phyloP scores from a whole-genome alignment of 2,329 filamentous ascomycete species.

The Aureobasidium uvarum region DNA sequence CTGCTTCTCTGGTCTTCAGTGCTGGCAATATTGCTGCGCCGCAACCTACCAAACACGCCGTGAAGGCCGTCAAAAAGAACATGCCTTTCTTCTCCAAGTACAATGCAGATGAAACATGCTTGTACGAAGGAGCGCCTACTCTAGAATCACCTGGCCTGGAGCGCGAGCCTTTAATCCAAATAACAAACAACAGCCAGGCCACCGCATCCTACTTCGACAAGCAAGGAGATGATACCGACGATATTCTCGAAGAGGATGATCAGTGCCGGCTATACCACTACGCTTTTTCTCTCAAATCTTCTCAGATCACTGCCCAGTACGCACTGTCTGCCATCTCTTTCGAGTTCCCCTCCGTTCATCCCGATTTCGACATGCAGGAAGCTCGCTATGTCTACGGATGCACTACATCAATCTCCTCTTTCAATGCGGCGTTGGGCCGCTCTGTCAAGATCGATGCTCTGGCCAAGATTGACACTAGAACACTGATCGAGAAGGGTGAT shows the following conservation, averaged over 20 bases:
- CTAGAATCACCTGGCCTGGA: constrained; percentile 28
- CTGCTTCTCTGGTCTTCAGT: constrained; percentile 62
- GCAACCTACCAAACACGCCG: constrained; percentile 37
- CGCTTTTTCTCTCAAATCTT: constrained; percentile 52
- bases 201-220: constrained; percentile 7
- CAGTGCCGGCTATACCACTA: constrained; percentile 71
- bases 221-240: constrained; percentile 17
- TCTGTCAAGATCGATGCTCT: constrained; percentile 66
- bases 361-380: constrained; percentile 55
- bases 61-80: constrained; percentile 34
- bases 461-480: constrained; percentile 59
- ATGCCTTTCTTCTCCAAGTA: constrained; percentile 51
- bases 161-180: constrained; percentile 19
- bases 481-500: constrained; percentile 56
- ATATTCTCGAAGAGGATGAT: constrained; percentile 52
- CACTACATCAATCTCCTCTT: constrained; percentile 57
- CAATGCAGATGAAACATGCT: constrained; percentile 39
- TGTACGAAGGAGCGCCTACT: constrained; percentile 35
- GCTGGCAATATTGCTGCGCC: constrained; percentile 62
- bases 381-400: constrained; percentile 67
- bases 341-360: constrained; percentile 63
- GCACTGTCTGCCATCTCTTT: constrained; percentile 64
- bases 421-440: constrained; percentile 60
- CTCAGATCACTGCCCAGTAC: constrained; percentile 59
- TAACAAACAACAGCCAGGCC: not conserved